Evolutionary conservation across 306 rosid genomes (phyloP).

Genomic region (Corylus americana): DNA sequence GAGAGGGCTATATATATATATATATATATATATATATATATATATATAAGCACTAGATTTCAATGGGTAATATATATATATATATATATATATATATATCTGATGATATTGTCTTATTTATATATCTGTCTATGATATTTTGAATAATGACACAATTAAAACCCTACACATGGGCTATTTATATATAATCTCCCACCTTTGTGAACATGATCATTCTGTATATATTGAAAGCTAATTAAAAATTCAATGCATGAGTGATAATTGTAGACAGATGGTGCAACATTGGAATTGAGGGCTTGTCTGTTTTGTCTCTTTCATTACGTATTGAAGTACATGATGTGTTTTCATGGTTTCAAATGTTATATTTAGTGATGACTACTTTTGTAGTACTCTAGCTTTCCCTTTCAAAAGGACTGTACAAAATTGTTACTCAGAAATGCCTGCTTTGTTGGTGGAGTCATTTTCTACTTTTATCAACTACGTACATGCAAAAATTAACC

Average conservation of each 20-base stretch:
- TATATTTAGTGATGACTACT: background rate
- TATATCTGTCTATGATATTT: background rate
- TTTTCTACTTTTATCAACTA: background rate
- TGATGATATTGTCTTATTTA: background rate
- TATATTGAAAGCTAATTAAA: background rate
- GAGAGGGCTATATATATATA: background rate
- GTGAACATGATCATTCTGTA: conserved; percentile 10
- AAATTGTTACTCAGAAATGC: background rate
- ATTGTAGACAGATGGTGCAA: background rate
- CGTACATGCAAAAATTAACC: background rate
- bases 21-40: too few species aligned
- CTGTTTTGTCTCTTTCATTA: background rate
- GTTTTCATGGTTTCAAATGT: background rate
- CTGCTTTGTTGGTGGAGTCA: background rate
- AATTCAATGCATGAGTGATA: background rate
- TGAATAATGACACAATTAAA: conserved; percentile 19
- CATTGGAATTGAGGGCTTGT: conserved; percentile 1
- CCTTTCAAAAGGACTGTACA: background rate
- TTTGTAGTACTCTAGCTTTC: background rate
- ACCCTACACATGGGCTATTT: background rate
- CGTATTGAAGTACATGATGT: background rate
- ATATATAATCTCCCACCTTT: background rate
- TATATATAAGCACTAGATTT: background rate
- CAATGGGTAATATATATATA: background rate
- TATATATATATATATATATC: background rate